Evolutionary conservation across 768 basidiomycete genomes (phyloP), one percentile per base, ranked within the genome.

Genomic region (Kwoniella dendrophila): DNA sequence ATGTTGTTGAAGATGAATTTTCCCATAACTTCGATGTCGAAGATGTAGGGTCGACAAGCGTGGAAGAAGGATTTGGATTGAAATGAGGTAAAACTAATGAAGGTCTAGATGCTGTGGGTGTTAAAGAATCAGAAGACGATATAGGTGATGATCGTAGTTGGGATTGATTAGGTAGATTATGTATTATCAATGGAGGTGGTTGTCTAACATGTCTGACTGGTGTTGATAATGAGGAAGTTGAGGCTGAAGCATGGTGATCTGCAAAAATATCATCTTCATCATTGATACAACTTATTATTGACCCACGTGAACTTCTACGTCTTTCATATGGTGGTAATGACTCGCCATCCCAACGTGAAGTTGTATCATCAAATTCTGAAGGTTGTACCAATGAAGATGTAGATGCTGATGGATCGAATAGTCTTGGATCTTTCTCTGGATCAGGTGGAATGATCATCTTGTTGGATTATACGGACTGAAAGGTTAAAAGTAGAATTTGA

Each of bases 391-490:
- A 59, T 2, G 73, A 70, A 11, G 64, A 56, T 1, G 70, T 64
- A 4, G 69, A 74, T 14, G 66, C 41, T 5, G 70, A 66, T 3
- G 63, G 48, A 24, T 54, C 45, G 59, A 69, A 73, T 40, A 65
- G 56, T 47, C 71, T 64, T 0, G 73, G 72, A 38, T 73, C 74
- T 56, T 78, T 78, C 54, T 78, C 76, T 6, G 71, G 59, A 67
- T 78, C 76, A 26, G 75, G 74, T 16, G 76, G 76, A 59, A 78
- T 73, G 63, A 78, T 78, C 76, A 78, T 78, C 11, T 4, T 62
- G 60, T 1, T n/a, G 38, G 36, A 14, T 1, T 54, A 7, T 26
- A 30, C 10, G 24, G 38, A 4, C 10, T 12, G 33, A 18, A 14
- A 24, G 7, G 12, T 14, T 44, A 27, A 5, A 11, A 18, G 14